Conservation (phyloP, 306 rosid genomes). For the Gillenia trifoliata region DNA sequence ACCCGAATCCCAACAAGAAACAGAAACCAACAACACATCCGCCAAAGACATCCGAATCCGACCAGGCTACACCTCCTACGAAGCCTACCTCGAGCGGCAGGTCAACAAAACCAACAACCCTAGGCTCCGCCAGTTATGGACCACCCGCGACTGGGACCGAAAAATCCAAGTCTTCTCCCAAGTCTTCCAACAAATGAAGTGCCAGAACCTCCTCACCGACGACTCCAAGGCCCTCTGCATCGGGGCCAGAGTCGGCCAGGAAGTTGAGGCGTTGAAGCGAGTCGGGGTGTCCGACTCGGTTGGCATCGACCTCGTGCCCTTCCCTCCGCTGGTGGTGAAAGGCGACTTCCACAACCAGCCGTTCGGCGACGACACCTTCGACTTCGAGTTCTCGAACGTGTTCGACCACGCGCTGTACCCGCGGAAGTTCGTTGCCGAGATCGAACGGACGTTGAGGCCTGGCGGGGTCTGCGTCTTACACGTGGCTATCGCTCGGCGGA, state of each 20-base stretch:
- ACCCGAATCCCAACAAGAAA: background rate
- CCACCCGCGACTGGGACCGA: constrained; percentile 89
- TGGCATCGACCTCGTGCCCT: constrained; percentile 83
- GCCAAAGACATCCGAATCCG: constrained; percentile 50
- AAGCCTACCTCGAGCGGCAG: constrained; percentile 66
- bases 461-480: constrained; percentile 77
- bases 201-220: constrained; percentile 31
- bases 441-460: constrained; percentile 75
- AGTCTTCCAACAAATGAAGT: constrained; percentile 44
- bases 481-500: constrained; percentile 52
- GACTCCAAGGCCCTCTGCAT: constrained; percentile 56
- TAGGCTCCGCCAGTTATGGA: constrained; percentile 72
- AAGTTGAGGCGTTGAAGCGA: constrained; percentile 67
- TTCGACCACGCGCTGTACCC: constrained; percentile 96
- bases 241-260: constrained; percentile 91
- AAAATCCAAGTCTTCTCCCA: constrained; percentile 61
- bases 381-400: constrained; percentile 91
- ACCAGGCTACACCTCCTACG: constrained; percentile 84
- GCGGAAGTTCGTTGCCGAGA: constrained; percentile 62
- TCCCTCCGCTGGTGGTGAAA: constrained; percentile 65
- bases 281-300: constrained; percentile 65
- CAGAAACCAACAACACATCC: background rate
- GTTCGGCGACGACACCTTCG: constrained; percentile 49
- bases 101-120: constrained; percentile 91
- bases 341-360: constrained; percentile 89